Evolutionary conservation across 306 rosid species (phyloP).

Genomic region (Gleditsia sinensis): DNA sequence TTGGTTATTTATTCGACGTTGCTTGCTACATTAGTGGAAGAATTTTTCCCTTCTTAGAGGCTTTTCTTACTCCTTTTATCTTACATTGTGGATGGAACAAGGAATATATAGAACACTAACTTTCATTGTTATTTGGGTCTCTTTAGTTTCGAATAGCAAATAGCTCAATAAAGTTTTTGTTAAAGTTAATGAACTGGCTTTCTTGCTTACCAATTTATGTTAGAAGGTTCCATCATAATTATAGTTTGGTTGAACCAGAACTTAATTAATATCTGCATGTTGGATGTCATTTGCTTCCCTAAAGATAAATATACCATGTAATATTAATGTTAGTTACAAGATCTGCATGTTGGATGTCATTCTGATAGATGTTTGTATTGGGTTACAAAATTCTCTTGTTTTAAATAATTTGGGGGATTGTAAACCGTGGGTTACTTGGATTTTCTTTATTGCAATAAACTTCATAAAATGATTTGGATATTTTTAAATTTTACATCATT

Average conservation of each 20-base stretch:
- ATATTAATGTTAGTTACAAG: background rate
- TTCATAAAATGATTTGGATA: background rate
- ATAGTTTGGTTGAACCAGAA: background rate
- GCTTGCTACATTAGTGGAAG: background rate
- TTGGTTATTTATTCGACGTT: constrained; percentile 4
- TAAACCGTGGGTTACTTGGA: background rate
- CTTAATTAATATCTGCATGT: background rate
- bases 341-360: too few species aligned
- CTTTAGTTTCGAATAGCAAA: background rate
- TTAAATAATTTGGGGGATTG: background rate
- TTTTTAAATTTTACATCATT: constrained; percentile 1
- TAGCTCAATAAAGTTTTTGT: background rate
- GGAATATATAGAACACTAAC: constrained; percentile 1
- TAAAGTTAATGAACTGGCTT: background rate
- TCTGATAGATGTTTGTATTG: background rate
- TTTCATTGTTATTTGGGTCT: constrained; percentile 11
- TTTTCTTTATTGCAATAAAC: background rate
- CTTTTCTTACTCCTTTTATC: background rate
- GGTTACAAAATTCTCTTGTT: background rate
- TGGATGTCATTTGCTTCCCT: background rate
- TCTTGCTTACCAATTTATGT: background rate
- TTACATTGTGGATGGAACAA: background rate
- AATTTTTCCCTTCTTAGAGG: background rate
- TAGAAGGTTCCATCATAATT: background rate
- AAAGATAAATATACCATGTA: too few species aligned